These are phyloP conservation scores for Xylaria sp. DNA, from an alignment of 2,329 filamentous ascomycete species.

Conservation along the genomic window DNA sequence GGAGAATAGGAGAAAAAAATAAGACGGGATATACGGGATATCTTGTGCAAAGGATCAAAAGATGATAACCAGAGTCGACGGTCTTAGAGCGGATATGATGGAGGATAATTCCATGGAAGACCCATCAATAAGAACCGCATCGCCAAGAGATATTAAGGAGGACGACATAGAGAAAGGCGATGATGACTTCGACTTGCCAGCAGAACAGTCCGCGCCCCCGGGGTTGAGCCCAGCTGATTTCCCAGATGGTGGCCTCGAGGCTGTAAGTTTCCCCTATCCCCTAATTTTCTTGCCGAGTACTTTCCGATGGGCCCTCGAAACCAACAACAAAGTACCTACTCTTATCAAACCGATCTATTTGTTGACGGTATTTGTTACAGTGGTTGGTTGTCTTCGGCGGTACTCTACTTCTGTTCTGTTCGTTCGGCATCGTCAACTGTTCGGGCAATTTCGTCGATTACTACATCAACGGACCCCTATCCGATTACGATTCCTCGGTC, in stretches of 20 bases:
- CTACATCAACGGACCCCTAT: conserved; percentile 45
- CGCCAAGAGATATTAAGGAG: conserved; percentile 22
- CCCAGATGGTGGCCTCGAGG: conserved; percentile 53
- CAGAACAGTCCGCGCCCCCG: conserved; percentile 22
- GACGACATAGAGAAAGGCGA: conserved; percentile 32
- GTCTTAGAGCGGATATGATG: conserved; percentile 12
- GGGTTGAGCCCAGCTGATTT: conserved; percentile 46
- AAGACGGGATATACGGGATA: conserved; percentile 12
- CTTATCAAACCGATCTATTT: not conserved
- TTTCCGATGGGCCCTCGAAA: not conserved
- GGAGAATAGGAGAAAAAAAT: too few species aligned
- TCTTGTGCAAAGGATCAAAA: conserved; percentile 21
- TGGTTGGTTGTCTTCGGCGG: conserved; percentile 21
- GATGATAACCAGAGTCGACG: conserved; percentile 17
- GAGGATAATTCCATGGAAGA: conserved; percentile 21
- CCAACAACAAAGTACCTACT: not conserved
- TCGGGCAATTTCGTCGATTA: conserved; percentile 53
- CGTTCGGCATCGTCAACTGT: conserved; percentile 38
- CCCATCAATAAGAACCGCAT: conserved; percentile 29
- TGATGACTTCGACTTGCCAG: conserved; percentile 4
- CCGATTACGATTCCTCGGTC: conserved; percentile 42
- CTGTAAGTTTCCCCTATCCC: conserved; percentile 27
- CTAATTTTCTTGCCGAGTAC: not conserved
- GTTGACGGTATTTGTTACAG: conserved; percentile 13
- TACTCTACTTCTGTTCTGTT: conserved; percentile 32